Percentiles rank a stretch among this genome's conserved stretches.
Evolutionary conservation across 78 protist genomes (phyloP).

Genomic region (Creolimax fragrantissima): DNA sequence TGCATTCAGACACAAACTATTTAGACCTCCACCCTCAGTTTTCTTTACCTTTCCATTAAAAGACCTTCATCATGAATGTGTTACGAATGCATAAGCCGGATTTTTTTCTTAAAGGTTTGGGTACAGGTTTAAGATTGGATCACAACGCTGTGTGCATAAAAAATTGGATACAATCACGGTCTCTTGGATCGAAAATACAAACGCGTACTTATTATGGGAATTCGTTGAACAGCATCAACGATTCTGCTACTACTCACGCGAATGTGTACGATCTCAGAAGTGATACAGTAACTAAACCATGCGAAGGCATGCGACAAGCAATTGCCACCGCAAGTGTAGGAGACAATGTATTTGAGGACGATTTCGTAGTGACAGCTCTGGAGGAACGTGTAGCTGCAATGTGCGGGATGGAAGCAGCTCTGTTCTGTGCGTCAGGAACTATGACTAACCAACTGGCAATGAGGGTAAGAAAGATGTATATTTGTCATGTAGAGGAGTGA

Average conservation of each 20-base stretch:
- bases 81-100: too few relatives aligned
- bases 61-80: too few relatives aligned
- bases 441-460: slow-evolving; percentile 47
- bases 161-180: too few relatives aligned
- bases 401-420: slow-evolving; percentile 45
- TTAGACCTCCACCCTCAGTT: too few relatives aligned
- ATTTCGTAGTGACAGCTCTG: slow-evolving; percentile 20
- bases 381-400: slow-evolving; percentile 13
- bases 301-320: background rate
- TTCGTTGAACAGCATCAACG: background rate
- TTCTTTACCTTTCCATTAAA: too few relatives aligned
- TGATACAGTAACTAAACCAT: background rate
- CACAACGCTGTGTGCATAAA: too few relatives aligned
- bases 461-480: background rate
- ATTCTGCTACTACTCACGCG: background rate
- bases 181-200: too few relatives aligned
- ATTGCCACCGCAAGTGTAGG: slow-evolving; percentile 31
- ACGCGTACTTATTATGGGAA: background rate
- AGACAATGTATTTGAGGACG: slow-evolving; percentile 63
- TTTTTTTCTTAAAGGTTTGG: too few relatives aligned
- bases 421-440: slow-evolving; percentile 43
- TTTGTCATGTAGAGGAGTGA: too few relatives aligned
- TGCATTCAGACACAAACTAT: too few relatives aligned
- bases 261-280: background rate
- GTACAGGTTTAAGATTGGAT: too few relatives aligned